Percentiles rank a stretch among this genome's conserved stretches.
Evolutionary conservation across 108 stramenopile species (phyloP).

Genomic region (Fragilaria crotonensis): DNA sequence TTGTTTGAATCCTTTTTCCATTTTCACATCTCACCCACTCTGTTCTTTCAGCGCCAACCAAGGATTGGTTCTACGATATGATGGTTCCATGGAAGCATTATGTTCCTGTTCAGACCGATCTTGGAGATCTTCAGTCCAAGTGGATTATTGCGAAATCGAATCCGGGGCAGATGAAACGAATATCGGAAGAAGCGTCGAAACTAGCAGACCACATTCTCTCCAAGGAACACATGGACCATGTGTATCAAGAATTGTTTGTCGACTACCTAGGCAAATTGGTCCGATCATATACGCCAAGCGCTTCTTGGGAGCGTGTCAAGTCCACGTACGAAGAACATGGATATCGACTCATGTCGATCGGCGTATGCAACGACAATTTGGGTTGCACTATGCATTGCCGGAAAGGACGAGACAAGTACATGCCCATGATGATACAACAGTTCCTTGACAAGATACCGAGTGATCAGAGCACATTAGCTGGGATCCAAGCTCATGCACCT

Average conservation of each 20-base stretch:
- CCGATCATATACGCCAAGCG: neutral
- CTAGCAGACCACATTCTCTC: constrained; percentile 6
- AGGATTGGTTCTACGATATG: constrained; percentile 10
- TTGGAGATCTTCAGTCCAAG: constrained; percentile 1
- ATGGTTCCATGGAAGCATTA: constrained; percentile 11
- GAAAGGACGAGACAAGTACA: too few species aligned
- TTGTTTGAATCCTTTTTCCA: too few species aligned
- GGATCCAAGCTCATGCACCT: too few species aligned
- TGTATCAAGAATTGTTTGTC: neutral
- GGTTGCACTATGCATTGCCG: too few species aligned
- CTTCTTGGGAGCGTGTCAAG: neutral
- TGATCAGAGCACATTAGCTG: too few species aligned
- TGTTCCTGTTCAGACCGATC: constrained; percentile 4
- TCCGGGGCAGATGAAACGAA: constrained; percentile 1
- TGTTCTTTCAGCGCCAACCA: constrained; percentile 6
- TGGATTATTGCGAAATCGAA: constrained; percentile 1
- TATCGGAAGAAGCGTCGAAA: constrained; percentile 9
- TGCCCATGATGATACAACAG: too few species aligned
- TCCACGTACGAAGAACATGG: neutral
- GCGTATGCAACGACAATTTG: neutral
- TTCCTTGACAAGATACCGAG: too few species aligned
- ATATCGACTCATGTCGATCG: neutral
- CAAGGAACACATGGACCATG: neutral
- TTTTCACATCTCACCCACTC: too few species aligned
- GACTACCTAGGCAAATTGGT: neutral